These are phyloP conservation scores for Amanita phalloides DNA, from an alignment of 768 basidiomycete species.

Conservation along the genomic window DNA sequence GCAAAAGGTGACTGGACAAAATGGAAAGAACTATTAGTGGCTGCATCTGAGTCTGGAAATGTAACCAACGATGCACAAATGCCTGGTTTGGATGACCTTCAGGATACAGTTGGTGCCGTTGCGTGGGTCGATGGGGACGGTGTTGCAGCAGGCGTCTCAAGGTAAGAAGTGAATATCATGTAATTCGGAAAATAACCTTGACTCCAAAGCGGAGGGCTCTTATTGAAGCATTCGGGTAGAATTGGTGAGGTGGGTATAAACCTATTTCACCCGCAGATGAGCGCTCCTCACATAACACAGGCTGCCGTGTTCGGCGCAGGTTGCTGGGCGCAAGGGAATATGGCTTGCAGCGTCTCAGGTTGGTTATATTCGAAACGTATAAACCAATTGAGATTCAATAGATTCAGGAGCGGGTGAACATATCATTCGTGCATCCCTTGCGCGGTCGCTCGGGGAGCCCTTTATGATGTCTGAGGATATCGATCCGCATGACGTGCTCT, in stretches of 20 bases:
- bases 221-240: slow-evolving; percentile 65
- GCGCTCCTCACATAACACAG: slow-evolving; percentile 19
- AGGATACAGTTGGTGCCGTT: slow-evolving; percentile 82
- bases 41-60: slow-evolving; percentile 1
- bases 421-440: slow-evolving; percentile 48
- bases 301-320: slow-evolving; percentile 67
- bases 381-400: neutral
- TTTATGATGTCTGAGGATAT: slow-evolving; percentile 20
- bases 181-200: neutral
- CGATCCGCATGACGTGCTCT: slow-evolving; percentile 49
- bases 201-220: slow-evolving; percentile 57
- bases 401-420: slow-evolving; percentile 61
- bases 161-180: slow-evolving; percentile 23
- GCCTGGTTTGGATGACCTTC: slow-evolving; percentile 25
- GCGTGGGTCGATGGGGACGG: slow-evolving; percentile 34
- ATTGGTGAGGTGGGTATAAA: slow-evolving; percentile 52
- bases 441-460: slow-evolving; percentile 41
- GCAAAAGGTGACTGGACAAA: slow-evolving; percentile 45
- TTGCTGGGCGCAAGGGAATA: slow-evolving; percentile 56
- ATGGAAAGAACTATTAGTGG: slow-evolving; percentile 43
- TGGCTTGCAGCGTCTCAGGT: slow-evolving; percentile 71
- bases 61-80: neutral
- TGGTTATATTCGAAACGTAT: slow-evolving; percentile 1
- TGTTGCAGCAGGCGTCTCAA: slow-evolving; percentile 68
- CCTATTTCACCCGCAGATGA: neutral